Evolutionary conservation across 2,329 filamentous ascomycete genomes (phyloP), one percentile per base, ranked within the genome.

Genomic region (Myotisia sp.): DNA sequence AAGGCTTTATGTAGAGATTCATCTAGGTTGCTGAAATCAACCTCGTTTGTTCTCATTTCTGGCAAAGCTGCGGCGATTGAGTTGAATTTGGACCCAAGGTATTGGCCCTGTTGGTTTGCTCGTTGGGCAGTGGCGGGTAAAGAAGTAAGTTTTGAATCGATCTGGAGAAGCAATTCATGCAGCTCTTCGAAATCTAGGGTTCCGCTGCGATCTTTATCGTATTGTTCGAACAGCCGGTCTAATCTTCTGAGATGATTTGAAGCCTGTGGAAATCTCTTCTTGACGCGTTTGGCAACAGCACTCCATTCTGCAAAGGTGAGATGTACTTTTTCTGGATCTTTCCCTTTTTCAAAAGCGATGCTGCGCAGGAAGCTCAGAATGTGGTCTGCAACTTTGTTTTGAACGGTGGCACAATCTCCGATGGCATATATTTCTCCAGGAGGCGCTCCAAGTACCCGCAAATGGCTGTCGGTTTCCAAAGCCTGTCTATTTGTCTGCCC

Each of bases 401-500:
- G 92, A 0, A 98, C 87, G 0, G 92, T 98, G 5, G 83, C 70
- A 61, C 90, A 95, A 60, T 98, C 90, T 9, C 90, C 90, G 42
- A 98, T 85, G 30, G 86, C 86, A 51, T 98, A 98, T 14, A 98
- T 85, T 41, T 95, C 87, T 23, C 90, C 90, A 0, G 95, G 62
- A 0, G 90, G 90, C 0, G 90, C 74, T 34, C 90, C 90, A 39
- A 79, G 81, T 0, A 98, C 64, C 26, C 90, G 83, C 6, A 95
- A 76, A 53, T 98, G 87, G 1, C 83, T 76, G 54, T 98, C 90
- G 0, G 90, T 98, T 55, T 95, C 90, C 6, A 98, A 70, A 2
- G 92, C 90, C 52, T 90, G 86, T 24, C 71, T 74, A 60, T 98
- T 98, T 43, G 74, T 85, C 56, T 98, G 90, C 9, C 63, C 60